Percentiles rank a stretch among this genome's conserved stretches.
These are phyloP conservation scores for Colletotrichum sp. DNA, from an alignment of 2,329 filamentous ascomycete species.

Conservation along the genomic window DNA sequence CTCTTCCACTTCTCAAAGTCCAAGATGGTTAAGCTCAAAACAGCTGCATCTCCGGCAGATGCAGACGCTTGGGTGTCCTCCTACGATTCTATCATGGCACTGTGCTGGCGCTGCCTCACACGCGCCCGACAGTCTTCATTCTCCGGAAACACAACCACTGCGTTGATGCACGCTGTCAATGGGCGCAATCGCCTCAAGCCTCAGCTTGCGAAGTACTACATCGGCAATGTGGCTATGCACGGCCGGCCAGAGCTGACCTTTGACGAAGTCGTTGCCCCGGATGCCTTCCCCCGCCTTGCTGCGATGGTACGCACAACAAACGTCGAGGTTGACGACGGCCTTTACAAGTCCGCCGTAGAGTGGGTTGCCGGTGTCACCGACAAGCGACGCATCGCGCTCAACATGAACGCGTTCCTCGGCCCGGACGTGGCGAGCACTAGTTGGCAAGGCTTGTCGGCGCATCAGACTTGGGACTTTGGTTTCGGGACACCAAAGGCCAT, in stretches of 20 bases:
- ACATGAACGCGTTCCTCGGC: not conserved
- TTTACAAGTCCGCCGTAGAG: not conserved
- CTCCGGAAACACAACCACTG: not conserved
- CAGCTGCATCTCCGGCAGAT: not conserved
- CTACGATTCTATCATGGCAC: not conserved
- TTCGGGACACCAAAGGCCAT: not conserved
- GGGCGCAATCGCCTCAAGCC: not conserved
- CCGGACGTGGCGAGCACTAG: not conserved
- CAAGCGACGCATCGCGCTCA: not conserved
- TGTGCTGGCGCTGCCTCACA: not conserved
- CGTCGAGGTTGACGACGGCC: not conserved
- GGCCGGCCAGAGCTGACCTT: not conserved
- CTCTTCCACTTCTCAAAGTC: not conserved
- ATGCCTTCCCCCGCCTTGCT: not conserved
- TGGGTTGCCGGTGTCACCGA: not conserved
- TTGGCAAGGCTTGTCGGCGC: not conserved
- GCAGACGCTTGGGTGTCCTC: not conserved
- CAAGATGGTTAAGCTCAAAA: not conserved
- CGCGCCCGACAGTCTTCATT: not conserved
- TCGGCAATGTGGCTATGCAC: not conserved
- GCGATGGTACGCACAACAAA: not conserved
- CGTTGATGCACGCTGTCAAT: not conserved
- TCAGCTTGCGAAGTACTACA: not conserved
- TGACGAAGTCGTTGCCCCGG: not conserved
- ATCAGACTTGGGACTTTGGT: not conserved